Base-by-base conservation (phyloP, 306 rosid genomes). In the Morella rubra region DNA sequence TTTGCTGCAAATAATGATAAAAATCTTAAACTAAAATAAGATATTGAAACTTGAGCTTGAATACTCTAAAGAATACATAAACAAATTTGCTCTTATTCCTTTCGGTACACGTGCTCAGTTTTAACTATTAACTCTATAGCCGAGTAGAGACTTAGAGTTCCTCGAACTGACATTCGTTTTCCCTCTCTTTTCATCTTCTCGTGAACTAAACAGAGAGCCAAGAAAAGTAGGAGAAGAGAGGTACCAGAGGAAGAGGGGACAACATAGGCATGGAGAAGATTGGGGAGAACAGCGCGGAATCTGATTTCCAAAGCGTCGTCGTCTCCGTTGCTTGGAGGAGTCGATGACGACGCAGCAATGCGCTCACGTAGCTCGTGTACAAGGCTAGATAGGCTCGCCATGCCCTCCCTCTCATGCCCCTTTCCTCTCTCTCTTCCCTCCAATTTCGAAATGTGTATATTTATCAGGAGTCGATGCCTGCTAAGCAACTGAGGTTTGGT, bases 271-370 rank as follows among this genome's bases (percentile, higher is more conserved):
- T 87, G 88, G 60, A 95, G 90, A 56, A 95, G 97, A 83, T 86
- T 82, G 62, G 96, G 98, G 41, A 95, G 92, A 54, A 95, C 90
- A 54, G 87, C 79, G n/a, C 98, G 96, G 87, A 95, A 95, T 47
- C 97, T 62, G 53, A 46, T 60, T 68, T 89, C 91, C 85, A 92
- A 83, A 74, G 84, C 97, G 77, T 74, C 85, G 84, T 90, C 93
- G 77, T 81, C 80, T 46, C 76, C 73, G 62, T 74, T 81, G 83
- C 68, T 80, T 3, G 87, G 73, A 61, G 89, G 79, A 32, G 91
- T 67, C 54, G 97, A 86, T 0, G 98, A 82, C 0, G 98, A 76
- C 44, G 96, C 90, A 0, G 95, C 90, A 41, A 92, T 87, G 76
- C 91, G 89, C 65, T 92, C 97, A 5, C 96, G 91, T 70, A 95